Percentiles rank a stretch among this genome's conserved stretches.
These are phyloP conservation scores for Ceratorhiza oryzae-sativae DNA, from an alignment of 1,284 basidiomycete genomes.

Conservation along the genomic window DNA sequence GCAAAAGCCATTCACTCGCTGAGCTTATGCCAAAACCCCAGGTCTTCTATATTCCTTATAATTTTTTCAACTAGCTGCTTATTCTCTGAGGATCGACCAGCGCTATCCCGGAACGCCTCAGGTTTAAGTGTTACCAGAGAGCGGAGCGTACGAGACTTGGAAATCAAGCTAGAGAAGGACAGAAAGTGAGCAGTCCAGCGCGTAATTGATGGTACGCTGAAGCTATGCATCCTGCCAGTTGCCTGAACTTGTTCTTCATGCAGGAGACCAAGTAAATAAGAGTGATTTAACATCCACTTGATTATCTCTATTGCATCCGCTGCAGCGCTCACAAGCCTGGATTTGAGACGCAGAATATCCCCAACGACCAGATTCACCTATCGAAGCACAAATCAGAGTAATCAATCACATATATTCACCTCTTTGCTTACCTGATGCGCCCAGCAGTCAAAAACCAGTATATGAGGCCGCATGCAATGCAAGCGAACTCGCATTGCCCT, in stretches of 20 bases:
- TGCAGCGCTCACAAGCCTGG: neutral
- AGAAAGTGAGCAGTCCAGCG: conserved; percentile 22
- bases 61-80: neutral
- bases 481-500: conserved; percentile 48
- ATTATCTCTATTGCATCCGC: neutral
- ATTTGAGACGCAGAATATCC: conserved; percentile 1
- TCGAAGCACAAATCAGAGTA: neutral
- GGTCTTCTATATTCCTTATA: neutral
- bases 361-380: conserved; percentile 14
- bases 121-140: neutral
- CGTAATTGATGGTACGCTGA: neutral
- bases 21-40: conserved; percentile 1
- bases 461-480: conserved; percentile 43
- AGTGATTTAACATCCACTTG: conserved; percentile 14
- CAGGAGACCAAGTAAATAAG: neutral
- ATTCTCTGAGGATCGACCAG: neutral
- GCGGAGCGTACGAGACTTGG: neutral
- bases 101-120: neutral
- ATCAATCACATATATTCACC: neutral
- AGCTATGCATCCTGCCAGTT: neutral
- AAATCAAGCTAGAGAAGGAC: neutral
- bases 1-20: neutral
- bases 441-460: conserved; percentile 53
- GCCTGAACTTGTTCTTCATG: conserved; percentile 6
- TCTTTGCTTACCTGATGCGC: conserved; percentile 52